Percentiles rank a stretch among this genome's conserved stretches.
Evolutionary conservation across 495 filamentous ascomycete genomes (phyloP).

Genomic region (Penicillium verhagenii): DNA sequence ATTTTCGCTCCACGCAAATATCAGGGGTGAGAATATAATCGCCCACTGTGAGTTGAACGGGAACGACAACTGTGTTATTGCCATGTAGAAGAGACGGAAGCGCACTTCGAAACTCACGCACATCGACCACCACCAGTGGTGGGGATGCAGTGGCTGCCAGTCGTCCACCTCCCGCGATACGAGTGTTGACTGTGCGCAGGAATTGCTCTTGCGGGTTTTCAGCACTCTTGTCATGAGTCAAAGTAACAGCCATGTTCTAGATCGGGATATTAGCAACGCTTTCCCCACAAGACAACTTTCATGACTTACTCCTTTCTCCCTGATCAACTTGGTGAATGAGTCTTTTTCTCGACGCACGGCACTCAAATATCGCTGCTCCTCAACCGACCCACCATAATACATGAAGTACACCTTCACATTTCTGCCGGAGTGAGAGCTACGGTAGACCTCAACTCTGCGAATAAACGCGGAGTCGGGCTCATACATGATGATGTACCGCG

Average conservation of each 20-base stretch:
- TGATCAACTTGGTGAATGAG: constrained; percentile 88
- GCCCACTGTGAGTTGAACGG: constrained; percentile 93
- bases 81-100: constrained; percentile 91
- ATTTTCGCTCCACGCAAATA: constrained; percentile 94
- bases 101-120: constrained; percentile 91
- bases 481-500: constrained; percentile 97
- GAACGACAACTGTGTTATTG: constrained; percentile 78
- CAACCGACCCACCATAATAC: constrained; percentile 91
- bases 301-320: constrained; percentile 69
- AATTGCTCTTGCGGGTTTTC: constrained; percentile 91
- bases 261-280: neutral
- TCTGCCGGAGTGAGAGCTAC: constrained; percentile 85
- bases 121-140: constrained; percentile 91
- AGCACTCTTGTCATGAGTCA: constrained; percentile 68
- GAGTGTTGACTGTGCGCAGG: constrained; percentile 91
- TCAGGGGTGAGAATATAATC: constrained; percentile 90
- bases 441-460: constrained; percentile 90
- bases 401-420: constrained; percentile 93
- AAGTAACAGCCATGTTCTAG: constrained; percentile 80
- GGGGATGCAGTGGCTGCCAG: constrained; percentile 85
- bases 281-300: neutral
- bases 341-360: constrained; percentile 91
- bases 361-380: constrained; percentile 92
- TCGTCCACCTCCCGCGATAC: constrained; percentile 90
- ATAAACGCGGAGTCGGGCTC: constrained; percentile 96